Conservation (phyloP, 495 filamentous ascomycete species). For the Saxophila tyrrhenica region DNA sequence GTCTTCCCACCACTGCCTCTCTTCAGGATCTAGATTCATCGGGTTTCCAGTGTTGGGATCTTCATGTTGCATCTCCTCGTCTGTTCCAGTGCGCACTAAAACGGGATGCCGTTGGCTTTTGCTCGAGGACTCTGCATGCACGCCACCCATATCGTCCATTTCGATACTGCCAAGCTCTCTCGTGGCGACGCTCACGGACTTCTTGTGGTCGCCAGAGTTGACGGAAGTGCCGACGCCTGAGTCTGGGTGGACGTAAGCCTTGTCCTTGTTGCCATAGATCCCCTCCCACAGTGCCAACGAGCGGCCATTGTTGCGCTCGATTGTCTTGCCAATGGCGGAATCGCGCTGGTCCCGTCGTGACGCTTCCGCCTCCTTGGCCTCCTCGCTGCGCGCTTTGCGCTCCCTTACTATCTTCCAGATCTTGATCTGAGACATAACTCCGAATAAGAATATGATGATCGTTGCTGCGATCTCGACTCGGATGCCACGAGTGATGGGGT, state of each 20-base stretch:
- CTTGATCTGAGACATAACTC: conserved; percentile 72
- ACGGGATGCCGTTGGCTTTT: neutral
- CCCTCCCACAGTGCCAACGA: conserved; percentile 75
- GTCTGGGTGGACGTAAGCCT: conserved; percentile 29
- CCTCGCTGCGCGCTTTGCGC: conserved; percentile 50
- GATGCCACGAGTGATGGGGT: conserved; percentile 79
- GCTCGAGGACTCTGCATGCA: neutral
- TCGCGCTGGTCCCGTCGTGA: conserved; percentile 57
- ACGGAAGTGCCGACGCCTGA: conserved; percentile 41
- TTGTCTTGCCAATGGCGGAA: conserved; percentile 49
- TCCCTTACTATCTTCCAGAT: conserved; percentile 82
- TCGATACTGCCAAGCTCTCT: conserved; percentile 21
- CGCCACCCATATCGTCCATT: conserved; percentile 11
- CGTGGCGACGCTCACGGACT: conserved; percentile 28
- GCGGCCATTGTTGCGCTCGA: conserved; percentile 55
- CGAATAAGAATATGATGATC: conserved; percentile 59
- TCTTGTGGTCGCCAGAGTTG: conserved; percentile 41
- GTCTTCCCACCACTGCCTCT: neutral
- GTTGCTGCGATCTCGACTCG: conserved; percentile 72
- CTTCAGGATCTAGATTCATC: neutral
- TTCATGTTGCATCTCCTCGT: neutral
- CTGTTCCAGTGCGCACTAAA: neutral
- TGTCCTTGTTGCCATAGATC: conserved; percentile 49
- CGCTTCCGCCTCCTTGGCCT: conserved; percentile 43
- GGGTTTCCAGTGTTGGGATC: neutral